Percentiles rank a stretch among this genome's conserved stretches.
Conservation (phyloP, 805 yeast genomes). For the Saccharomycopsis javanensis region DNA sequence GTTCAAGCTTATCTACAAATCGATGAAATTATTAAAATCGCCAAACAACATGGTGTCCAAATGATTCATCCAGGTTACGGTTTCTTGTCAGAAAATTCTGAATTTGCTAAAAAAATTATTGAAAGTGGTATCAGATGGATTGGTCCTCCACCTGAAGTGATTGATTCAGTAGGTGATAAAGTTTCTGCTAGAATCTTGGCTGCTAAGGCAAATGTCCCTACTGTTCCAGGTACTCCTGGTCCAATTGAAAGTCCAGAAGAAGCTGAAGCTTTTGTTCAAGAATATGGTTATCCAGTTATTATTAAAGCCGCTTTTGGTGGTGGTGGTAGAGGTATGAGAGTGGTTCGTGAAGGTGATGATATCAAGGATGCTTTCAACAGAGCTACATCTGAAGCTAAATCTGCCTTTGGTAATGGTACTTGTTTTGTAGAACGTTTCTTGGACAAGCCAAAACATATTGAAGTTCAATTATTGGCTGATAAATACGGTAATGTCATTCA, state of each 20-base stretch:
- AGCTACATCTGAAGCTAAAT: constrained; percentile 87
- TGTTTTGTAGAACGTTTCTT: constrained; percentile 94
- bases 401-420: constrained; percentile 98
- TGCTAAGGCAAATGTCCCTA: constrained; percentile 71
- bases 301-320: constrained; percentile 99
- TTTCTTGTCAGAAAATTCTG: constrained; percentile 82
- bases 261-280: constrained; percentile 66
- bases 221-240: constrained; percentile 97
- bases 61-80: constrained; percentile 95
- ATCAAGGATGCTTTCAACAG: constrained; percentile 85
- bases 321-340: constrained; percentile 99
- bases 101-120: constrained; percentile 85
- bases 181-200: constrained; percentile 91
- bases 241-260: constrained; percentile 77
- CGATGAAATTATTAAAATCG: constrained; percentile 87
- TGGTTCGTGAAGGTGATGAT: constrained; percentile 92
- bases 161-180: constrained; percentile 94
- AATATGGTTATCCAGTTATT: constrained; percentile 92
- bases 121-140: constrained; percentile 91
- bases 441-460: constrained; percentile 94
- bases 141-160: constrained; percentile 82
- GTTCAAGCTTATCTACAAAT: constrained; percentile 93
- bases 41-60: constrained; percentile 64
- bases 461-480: constrained; percentile 93
- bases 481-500: constrained; percentile 91